phyloP scores from a whole-genome alignment of 208 protist genomes.

The Herpetomonas tarakana region DNA sequence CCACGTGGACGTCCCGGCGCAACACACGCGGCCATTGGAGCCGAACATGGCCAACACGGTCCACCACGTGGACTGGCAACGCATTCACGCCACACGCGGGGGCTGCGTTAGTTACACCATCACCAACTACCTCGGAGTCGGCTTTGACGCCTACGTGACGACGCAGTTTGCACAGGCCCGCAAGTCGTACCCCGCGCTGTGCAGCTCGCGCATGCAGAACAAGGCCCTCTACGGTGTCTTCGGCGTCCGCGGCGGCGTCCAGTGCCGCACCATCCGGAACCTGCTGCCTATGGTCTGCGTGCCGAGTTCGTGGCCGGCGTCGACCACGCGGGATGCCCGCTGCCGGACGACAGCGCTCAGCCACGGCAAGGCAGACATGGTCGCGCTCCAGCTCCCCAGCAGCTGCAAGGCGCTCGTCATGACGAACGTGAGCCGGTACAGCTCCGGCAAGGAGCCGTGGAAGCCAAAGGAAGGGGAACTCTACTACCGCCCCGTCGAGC shows the following conservation, averaged over 20 bases:
- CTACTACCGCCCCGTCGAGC: constrained; percentile 42
- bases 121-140: constrained; percentile 85
- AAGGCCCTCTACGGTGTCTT: constrained; percentile 74
- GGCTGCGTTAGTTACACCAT: constrained; percentile 31
- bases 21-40: constrained; percentile 1
- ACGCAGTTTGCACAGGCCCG: constrained; percentile 57
- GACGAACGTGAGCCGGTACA: constrained; percentile 80
- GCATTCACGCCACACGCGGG: constrained; percentile 12
- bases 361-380: constrained; percentile 16
- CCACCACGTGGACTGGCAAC: constrained; percentile 48
- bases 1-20: background rate
- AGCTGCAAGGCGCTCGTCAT: constrained; percentile 63
- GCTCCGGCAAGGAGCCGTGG: constrained; percentile 66
- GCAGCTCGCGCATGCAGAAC: constrained; percentile 60
- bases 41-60: constrained; percentile 25
- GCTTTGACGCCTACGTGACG: constrained; percentile 76
- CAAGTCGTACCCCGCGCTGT: constrained; percentile 43
- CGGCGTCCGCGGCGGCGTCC: constrained; percentile 35
- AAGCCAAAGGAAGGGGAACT: constrained; percentile 15
- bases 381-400: constrained; percentile 48
- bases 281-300: constrained; percentile 58
- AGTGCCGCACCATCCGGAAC: constrained; percentile 39
- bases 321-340: background rate
- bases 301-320: constrained; percentile 17
- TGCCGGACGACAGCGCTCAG: background rate